Evolutionary conservation across 2,329 filamentous ascomycete genomes (phyloP).

Genomic region (Aspergillus floridensis): DNA sequence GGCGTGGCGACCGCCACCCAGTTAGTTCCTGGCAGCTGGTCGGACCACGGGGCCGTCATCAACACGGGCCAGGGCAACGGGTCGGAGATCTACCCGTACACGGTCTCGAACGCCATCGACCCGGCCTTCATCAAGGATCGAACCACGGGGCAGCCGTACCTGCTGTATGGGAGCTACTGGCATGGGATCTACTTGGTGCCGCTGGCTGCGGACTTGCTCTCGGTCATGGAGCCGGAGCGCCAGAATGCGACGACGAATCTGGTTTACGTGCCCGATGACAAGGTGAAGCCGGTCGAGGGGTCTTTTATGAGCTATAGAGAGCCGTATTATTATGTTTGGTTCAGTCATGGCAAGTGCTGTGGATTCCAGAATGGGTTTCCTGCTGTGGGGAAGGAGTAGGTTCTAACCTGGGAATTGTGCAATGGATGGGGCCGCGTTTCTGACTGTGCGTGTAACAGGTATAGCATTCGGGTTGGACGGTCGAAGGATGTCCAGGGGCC

Average conservation of each 20-base stretch:
- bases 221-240: constrained; percentile 20
- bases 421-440: background rate
- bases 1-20: constrained; percentile 33
- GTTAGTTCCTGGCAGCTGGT: constrained; percentile 29
- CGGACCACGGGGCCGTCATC: constrained; percentile 36
- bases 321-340: constrained; percentile 42
- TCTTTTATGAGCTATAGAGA: constrained; percentile 36
- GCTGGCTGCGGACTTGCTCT: constrained; percentile 30
- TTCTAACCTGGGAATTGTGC: background rate
- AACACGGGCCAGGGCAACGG: constrained; percentile 27
- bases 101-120: constrained; percentile 39
- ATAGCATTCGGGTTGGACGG: constrained; percentile 38
- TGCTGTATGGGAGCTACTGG: constrained; percentile 39
- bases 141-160: constrained; percentile 25
- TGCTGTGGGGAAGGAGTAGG: constrained; percentile 31
- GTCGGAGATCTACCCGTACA: constrained; percentile 31
- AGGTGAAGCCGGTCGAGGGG: constrained; percentile 32
- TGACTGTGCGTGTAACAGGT: constrained; percentile 17
- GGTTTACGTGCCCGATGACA: constrained; percentile 20
- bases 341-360: constrained; percentile 41
- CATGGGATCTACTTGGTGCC: constrained; percentile 37
- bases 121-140: constrained; percentile 31
- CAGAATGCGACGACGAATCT: constrained; percentile 30
- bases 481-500: constrained; percentile 33
- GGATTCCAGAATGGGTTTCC: constrained; percentile 29